A percentile compares a stretch with the other conserved stretches of the same genome.
Conservation (phyloP, 1,284 basidiomycete genomes). For the Phylloporus sp. region DNA sequence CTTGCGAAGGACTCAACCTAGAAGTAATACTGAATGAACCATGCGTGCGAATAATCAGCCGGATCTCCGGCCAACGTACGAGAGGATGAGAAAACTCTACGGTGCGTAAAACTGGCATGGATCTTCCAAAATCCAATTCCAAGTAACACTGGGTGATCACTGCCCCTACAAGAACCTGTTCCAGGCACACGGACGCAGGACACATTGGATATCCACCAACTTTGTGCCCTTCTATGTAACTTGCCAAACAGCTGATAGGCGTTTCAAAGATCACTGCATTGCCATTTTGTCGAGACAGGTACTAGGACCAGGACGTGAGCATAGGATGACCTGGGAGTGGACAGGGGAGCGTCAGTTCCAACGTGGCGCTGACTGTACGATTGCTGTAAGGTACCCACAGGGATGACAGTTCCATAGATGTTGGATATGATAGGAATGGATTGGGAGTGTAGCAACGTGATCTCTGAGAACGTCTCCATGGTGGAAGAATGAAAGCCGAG, state of each 20-base stretch:
- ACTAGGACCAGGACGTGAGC: conserved; percentile 48
- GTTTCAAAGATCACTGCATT: conserved; percentile 56
- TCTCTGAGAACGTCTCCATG: conserved; percentile 56
- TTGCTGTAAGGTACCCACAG: conserved; percentile 57
- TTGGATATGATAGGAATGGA: conserved; percentile 60
- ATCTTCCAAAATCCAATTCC: conserved; percentile 34
- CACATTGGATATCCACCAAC: conserved; percentile 63
- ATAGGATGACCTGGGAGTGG: conserved; percentile 41
- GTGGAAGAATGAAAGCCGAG: conserved; percentile 68
- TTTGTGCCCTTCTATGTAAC: conserved; percentile 59
- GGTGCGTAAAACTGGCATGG: conserved; percentile 45
- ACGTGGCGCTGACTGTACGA: not conserved
- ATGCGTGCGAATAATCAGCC: conserved; percentile 45
- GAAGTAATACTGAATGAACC: conserved; percentile 55
- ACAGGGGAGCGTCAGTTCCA: not conserved
- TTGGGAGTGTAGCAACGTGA: conserved; percentile 41
- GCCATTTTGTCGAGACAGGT: conserved; percentile 45
- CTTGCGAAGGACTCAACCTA: conserved; percentile 31
- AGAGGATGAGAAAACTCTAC: conserved; percentile 58
- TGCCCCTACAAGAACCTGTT: conserved; percentile 54
- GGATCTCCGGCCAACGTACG: conserved; percentile 44
- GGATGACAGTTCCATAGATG: conserved; percentile 55
- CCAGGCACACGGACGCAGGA: conserved; percentile 70
- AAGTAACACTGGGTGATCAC: conserved; percentile 40
- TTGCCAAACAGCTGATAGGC: conserved; percentile 47